phyloP scores from a whole-genome alignment of 2,329 filamentous ascomycete genomes.

The Stagonosporopsis vannaccii region DNA sequence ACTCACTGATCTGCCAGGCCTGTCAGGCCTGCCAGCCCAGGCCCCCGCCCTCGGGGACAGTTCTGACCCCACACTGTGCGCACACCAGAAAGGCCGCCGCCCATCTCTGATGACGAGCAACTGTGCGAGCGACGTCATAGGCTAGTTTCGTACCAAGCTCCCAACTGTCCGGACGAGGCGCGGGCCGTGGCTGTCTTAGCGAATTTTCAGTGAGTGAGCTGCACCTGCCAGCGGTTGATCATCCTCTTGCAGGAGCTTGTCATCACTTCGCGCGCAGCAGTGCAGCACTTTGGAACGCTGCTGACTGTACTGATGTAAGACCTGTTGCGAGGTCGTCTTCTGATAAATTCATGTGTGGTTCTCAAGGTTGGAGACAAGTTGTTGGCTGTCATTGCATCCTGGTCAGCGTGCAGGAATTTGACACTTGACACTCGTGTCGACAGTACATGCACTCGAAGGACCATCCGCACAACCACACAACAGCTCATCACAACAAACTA shows the following conservation, averaged over 20 bases:
- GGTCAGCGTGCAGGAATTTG: not conserved
- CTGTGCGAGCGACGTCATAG: constrained; percentile 3
- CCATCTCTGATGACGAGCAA: not conserved
- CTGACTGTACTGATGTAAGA: not conserved
- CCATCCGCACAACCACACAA: not conserved
- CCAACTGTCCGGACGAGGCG: constrained; percentile 14
- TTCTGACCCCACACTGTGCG: constrained; percentile 9
- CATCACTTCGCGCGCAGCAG: not conserved
- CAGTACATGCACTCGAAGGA: not conserved
- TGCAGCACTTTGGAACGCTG: not conserved
- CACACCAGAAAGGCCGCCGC: not conserved
- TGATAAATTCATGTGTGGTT: not conserved
- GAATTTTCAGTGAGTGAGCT: not conserved
- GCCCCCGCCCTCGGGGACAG: constrained; percentile 2
- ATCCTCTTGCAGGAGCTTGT: not conserved
- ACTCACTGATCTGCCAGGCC: not conserved
- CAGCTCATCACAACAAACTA: not conserved
- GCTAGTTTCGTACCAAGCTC: constrained; percentile 3
- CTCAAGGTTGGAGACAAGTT: not conserved
- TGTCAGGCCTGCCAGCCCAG: constrained; percentile 2
- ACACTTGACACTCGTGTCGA: not conserved
- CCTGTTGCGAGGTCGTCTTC: not conserved
- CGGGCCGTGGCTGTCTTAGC: constrained; percentile 12
- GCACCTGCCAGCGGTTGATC: not conserved
- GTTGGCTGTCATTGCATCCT: not conserved